Conservation (phyloP, 352 stramenopile species). For the Pythium phragmiticola region DNA sequence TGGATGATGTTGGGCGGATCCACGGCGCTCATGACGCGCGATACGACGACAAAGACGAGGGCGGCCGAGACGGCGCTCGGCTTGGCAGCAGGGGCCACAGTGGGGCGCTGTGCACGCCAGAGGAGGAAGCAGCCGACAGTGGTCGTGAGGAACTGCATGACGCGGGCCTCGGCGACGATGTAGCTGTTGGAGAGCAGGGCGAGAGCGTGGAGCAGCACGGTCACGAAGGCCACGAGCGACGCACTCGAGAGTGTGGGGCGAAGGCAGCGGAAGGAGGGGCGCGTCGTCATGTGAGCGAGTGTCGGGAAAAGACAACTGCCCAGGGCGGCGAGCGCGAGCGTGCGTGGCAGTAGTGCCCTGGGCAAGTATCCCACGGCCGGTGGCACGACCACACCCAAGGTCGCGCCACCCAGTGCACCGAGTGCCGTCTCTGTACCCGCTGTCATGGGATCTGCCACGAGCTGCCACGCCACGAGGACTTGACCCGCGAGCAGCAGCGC, state of each 20-base stretch:
- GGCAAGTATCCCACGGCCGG: background rate
- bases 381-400: background rate
- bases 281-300: background rate
- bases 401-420: background rate
- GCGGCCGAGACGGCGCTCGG: constrained; percentile 4
- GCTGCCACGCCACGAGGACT: constrained; percentile 24
- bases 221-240: constrained; percentile 31
- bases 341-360: background rate
- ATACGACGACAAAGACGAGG: constrained; percentile 41
- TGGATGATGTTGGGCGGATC: constrained; percentile 77
- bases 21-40: constrained; percentile 42
- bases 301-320: background rate
- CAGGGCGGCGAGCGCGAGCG: background rate
- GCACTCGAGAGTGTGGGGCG: background rate
- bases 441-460: constrained; percentile 3
- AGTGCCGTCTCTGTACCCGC: background rate
- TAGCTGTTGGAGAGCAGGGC: constrained; percentile 85
- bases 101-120: constrained; percentile 24
- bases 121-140: constrained; percentile 54
- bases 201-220: constrained; percentile 62
- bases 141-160: constrained; percentile 69
- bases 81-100: background rate
- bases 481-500: constrained; percentile 33
- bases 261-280: background rate
- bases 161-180: constrained; percentile 70